Conservation (phyloP, 202 grass and related monocot genomes). For the Eragrostis tef region DNA sequence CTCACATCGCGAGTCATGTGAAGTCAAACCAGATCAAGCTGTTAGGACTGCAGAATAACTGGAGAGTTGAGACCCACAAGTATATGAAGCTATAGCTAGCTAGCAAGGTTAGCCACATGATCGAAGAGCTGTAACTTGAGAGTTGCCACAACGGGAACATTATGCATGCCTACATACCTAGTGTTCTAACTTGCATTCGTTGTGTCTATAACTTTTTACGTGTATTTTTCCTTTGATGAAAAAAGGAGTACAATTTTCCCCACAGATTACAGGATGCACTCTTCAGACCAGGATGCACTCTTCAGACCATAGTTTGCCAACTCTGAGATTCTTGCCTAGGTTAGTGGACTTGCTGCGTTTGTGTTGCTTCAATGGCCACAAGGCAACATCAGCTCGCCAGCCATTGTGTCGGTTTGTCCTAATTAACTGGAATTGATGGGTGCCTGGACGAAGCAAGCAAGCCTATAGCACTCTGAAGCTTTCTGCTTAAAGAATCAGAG, state of each 20-base stretch:
- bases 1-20: background rate
- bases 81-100: too few species aligned
- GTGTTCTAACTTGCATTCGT: background rate
- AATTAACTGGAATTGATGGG: background rate
- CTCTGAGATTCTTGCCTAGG: background rate
- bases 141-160: background rate
- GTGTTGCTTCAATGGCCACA: background rate
- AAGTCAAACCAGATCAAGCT: slow-evolving; percentile 32
- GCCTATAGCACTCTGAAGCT: background rate
- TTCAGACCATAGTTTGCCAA: background rate
- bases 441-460: background rate
- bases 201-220: background rate
- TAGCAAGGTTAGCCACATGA: background rate
- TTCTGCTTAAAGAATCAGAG: slow-evolving; percentile 5
- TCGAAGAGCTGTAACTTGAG: too few species aligned
- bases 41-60: background rate
- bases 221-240: background rate
- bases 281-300: too few species aligned
- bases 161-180: background rate
- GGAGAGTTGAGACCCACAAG: background rate
- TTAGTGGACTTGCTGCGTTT: background rate
- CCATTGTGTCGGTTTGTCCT: background rate
- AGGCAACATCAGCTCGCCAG: background rate
- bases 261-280: too few species aligned
- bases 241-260: too few species aligned